phyloP scores from a whole-genome alignment of 208 protist genomes.

The Tritrichomonas foetus region DNA sequence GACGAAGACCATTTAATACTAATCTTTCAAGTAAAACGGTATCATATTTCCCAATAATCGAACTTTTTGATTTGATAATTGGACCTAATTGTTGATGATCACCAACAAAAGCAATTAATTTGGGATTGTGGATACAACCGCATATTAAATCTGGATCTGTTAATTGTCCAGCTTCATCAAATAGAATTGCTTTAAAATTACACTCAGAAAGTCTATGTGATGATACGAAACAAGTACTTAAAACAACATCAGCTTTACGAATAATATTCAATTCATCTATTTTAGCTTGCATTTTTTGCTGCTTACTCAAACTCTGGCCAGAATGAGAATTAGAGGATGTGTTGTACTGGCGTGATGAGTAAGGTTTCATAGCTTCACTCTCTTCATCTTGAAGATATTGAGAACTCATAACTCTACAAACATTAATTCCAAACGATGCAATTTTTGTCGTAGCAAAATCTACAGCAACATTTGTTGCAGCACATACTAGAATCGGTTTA shows the following conservation, averaged over 20 bases:
- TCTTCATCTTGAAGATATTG: conserved; percentile 69
- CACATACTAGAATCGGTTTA: conserved; percentile 73
- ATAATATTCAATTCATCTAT: conserved; percentile 42
- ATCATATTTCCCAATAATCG: conserved; percentile 72
- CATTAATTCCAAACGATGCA: conserved; percentile 74
- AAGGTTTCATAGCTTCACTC: conserved; percentile 70
- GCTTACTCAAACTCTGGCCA: conserved; percentile 43
- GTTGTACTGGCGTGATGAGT: too few species aligned
- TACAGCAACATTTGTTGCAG: conserved; percentile 89
- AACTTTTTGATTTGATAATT: conserved; percentile 82
- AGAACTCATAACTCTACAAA: conserved; percentile 82
- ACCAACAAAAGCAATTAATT: conserved; percentile 77
- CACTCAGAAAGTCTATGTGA: conserved; percentile 71
- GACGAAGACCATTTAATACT: conserved; percentile 71
- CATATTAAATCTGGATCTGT: conserved; percentile 91
- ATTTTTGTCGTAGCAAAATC: conserved; percentile 89
- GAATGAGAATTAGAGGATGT: conserved; percentile 75
- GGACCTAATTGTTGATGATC: conserved; percentile 91
- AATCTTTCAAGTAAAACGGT: conserved; percentile 88
- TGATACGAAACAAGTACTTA: conserved; percentile 79
- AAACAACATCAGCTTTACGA: conserved; percentile 79
- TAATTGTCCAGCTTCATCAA: conserved; percentile 85
- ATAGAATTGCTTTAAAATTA: conserved; percentile 77
- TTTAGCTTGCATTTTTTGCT: neutral
- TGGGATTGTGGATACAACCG: conserved; percentile 77